A percentile compares a stretch with the other conserved stretches of the same genome.
phyloP scores from a whole-genome alignment of 2,329 filamentous ascomycete genomes.

The Tolypocladium album region DNA sequence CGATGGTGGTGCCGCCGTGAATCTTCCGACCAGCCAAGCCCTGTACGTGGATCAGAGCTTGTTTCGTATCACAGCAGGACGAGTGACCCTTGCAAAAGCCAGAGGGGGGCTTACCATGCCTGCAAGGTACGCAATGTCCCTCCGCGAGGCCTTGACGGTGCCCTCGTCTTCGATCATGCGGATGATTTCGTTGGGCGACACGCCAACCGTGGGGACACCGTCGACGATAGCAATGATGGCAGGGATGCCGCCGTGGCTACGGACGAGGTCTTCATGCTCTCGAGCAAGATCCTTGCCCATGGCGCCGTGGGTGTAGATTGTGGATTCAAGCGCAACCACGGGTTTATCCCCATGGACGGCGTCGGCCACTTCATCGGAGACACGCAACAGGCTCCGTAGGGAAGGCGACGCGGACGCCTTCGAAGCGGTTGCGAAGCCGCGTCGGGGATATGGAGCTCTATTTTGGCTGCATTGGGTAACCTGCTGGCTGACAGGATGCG shows the following conservation, averaged over 20 bases:
- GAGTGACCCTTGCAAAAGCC: not conserved
- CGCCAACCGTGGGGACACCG: constrained; percentile 72
- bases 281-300: constrained; percentile 62
- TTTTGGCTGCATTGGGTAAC: not conserved
- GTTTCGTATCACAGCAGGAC: not conserved
- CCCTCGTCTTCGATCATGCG: constrained; percentile 57
- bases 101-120: constrained; percentile 53
- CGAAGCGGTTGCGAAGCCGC: not conserved
- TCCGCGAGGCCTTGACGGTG: constrained; percentile 74
- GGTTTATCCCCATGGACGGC: constrained; percentile 66
- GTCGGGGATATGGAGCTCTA: not conserved
- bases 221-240: constrained; percentile 85
- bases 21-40: constrained; percentile 55
- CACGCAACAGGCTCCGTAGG: constrained; percentile 39
- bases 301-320: constrained; percentile 92
- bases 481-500: not conserved
- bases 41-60: constrained; percentile 21
- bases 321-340: constrained; percentile 87
- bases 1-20: constrained; percentile 86
- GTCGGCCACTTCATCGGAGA: constrained; percentile 75
- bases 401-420: not conserved
- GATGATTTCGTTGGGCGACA: constrained; percentile 60
- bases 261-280: constrained; percentile 76
- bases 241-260: constrained; percentile 70
- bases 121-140: constrained; percentile 74